A percentile compares a stretch with the other conserved stretches of the same genome.
These are phyloP conservation scores for Argentina anserina DNA, from an alignment of 306 rosid genomes.

Conservation along the genomic window DNA sequence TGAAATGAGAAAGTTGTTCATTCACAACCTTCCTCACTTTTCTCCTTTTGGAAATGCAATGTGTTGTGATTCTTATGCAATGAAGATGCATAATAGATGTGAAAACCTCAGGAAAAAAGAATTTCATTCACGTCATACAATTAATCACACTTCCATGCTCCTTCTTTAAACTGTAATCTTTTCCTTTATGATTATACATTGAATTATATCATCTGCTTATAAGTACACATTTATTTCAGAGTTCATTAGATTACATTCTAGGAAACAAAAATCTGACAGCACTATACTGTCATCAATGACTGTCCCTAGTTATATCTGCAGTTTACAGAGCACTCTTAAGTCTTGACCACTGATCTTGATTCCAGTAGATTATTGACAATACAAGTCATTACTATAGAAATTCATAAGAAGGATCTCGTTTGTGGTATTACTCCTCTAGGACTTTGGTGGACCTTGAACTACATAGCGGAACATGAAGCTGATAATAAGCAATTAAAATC, in stretches of 20 bases:
- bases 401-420: not conserved
- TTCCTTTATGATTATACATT: too few species aligned
- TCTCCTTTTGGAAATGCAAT: not conserved
- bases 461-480: not conserved
- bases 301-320: too few species aligned
- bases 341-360: not conserved
- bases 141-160: not conserved
- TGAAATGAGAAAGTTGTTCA: not conserved
- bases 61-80: not conserved
- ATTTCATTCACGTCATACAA: not conserved
- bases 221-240: not conserved
- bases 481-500: not conserved
- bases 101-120: not conserved
- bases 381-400: not conserved
- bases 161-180: too few species aligned
- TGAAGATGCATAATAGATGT: not conserved
- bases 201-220: not conserved
- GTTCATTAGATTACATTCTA: not conserved
- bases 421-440: not conserved
- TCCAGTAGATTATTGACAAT: not conserved
- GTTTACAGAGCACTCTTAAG: not conserved
- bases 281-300: not conserved
- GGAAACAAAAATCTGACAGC: conserved; percentile 2
- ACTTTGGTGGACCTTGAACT: not conserved
- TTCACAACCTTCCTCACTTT: not conserved